A percentile compares a stretch with the other conserved stretches of the same genome.
phyloP scores from a whole-genome alignment of 2,329 filamentous ascomycete genomes.

The Rutstroemia sp. region DNA sequence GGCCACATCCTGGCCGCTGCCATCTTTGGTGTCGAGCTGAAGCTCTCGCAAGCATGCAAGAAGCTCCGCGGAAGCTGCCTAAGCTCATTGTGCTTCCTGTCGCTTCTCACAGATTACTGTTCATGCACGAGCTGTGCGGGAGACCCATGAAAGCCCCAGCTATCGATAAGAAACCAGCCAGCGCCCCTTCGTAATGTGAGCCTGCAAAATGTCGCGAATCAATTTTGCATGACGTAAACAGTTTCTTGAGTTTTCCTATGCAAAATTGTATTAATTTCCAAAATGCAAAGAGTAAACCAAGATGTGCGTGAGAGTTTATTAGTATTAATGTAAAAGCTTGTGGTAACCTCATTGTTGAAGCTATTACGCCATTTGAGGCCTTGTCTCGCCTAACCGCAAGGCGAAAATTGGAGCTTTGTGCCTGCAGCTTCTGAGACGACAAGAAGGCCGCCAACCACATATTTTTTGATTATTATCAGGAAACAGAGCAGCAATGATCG shows the following conservation, averaged over 20 bases:
- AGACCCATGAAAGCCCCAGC: constrained; percentile 7
- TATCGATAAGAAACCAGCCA: constrained; percentile 8
- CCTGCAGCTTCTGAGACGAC: constrained; percentile 3
- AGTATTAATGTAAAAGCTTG: not conserved
- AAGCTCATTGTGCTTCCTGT: constrained; percentile 23
- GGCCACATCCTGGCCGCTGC: constrained; percentile 14
- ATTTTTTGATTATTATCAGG: constrained; percentile 4
- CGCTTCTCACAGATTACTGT: constrained; percentile 13
- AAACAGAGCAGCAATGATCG: constrained; percentile 23
- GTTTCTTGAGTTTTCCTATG: no score
- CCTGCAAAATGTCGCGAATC: not conserved
- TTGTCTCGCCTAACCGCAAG: constrained; percentile 9
- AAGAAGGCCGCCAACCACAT: constrained; percentile 2
- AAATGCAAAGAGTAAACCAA: not conserved
- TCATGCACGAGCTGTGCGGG: constrained; percentile 7
- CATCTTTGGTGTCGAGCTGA: constrained; percentile 18
- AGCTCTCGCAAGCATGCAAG: constrained; percentile 23
- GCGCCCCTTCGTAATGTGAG: not conserved
- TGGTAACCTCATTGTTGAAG: constrained; percentile 2
- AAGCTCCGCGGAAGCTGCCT: constrained; percentile 23
- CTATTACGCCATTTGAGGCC: constrained; percentile 10
- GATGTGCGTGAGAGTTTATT: not conserved
- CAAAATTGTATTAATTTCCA: no score
- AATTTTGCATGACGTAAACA: no score
- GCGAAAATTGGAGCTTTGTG: constrained; percentile 7